Conservation (phyloP, 306 rosid genomes). For the Cicer bijugum region DNA sequence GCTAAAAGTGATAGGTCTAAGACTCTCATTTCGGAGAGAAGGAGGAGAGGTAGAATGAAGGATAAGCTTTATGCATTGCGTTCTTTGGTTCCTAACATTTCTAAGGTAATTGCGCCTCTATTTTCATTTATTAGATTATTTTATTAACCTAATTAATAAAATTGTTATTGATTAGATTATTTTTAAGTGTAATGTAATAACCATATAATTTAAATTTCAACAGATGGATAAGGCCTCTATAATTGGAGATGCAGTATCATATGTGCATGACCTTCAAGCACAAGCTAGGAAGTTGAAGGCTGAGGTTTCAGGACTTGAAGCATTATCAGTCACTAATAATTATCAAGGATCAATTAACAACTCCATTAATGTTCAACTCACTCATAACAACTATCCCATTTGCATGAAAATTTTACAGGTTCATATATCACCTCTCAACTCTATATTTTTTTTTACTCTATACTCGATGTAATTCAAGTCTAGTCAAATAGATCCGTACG, state of each 20-base stretch:
- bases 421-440: background rate
- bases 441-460: background rate
- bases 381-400: constrained; percentile 38
- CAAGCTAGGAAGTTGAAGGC: constrained; percentile 72
- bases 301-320: constrained; percentile 75
- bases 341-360: constrained; percentile 49
- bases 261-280: constrained; percentile 74
- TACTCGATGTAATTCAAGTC: background rate
- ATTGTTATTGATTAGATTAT: too few species aligned
- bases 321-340: constrained; percentile 53
- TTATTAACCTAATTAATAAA: background rate
- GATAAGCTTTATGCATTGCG: constrained; percentile 89
- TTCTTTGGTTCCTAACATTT: constrained; percentile 85
- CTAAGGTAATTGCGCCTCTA: constrained; percentile 57
- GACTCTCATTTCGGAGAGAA: constrained; percentile 80
- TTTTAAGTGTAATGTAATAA: background rate
- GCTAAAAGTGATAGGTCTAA: constrained; percentile 68
- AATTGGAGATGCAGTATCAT: constrained; percentile 80
- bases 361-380: constrained; percentile 45
- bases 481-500: background rate
- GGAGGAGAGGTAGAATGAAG: constrained; percentile 83
- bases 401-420: constrained; percentile 73
- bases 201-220: background rate
- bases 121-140: background rate
- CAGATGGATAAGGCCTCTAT: constrained; percentile 99